Percentiles rank a stretch among this genome's conserved stretches.
phyloP scores from a whole-genome alignment of 2,329 filamentous ascomycete species.

The Decorospora gaudefroyi region DNA sequence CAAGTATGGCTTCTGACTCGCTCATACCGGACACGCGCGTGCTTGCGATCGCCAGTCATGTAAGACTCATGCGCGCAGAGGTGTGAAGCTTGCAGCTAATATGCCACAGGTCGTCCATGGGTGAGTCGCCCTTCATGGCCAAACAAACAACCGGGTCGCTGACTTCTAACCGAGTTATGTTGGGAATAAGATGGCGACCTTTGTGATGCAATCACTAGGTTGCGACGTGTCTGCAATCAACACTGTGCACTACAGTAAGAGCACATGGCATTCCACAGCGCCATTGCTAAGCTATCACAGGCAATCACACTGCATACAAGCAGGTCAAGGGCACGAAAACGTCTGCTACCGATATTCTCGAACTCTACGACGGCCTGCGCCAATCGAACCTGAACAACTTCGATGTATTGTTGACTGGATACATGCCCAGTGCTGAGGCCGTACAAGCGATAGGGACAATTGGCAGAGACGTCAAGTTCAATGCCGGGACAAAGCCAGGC shows the following conservation, averaged over 20 bases:
- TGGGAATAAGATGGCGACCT: conserved; percentile 95
- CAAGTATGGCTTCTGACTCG: conserved; percentile 43
- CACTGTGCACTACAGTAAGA: conserved; percentile 93
- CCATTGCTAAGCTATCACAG: conserved; percentile 53
- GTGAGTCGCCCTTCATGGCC: conserved; percentile 55
- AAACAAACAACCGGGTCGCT: conserved; percentile 22
- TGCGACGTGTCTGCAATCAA: conserved; percentile 94
- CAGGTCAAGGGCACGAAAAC: conserved; percentile 85
- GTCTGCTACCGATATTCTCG: conserved; percentile 78
- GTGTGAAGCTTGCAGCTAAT: conserved; percentile 30
- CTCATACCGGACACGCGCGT: conserved; percentile 68
- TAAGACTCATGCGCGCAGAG: conserved; percentile 57
- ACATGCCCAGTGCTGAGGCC: conserved; percentile 83
- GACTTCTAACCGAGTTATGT: conserved; percentile 70
- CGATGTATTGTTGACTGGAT: conserved; percentile 92
- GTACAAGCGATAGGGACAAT: conserved; percentile 85
- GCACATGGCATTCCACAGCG: background rate
- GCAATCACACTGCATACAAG: conserved; percentile 92
- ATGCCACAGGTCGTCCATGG: conserved; percentile 68
- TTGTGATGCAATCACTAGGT: conserved; percentile 89
- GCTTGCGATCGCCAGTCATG: conserved; percentile 92
- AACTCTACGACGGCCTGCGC: conserved; percentile 82
- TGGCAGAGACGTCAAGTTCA: conserved; percentile 75
- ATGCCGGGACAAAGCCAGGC: conserved; percentile 65
- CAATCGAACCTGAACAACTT: conserved; percentile 86